Base-by-base conservation (phyloP, 2,329 filamentous ascomycete species). In the Diaporthe destruens region DNA sequence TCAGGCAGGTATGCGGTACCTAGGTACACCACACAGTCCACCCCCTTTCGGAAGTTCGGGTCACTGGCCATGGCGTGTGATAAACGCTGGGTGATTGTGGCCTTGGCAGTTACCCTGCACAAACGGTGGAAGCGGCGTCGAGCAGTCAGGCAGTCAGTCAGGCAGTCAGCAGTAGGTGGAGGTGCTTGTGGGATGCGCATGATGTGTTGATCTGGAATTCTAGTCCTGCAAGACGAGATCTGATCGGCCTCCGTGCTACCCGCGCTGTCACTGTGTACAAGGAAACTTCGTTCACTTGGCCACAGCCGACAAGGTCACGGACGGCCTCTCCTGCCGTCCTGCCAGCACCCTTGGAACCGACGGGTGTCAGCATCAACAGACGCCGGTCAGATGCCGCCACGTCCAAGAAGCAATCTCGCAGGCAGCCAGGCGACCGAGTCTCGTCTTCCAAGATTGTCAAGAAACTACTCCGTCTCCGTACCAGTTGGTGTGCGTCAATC, bases 241-340 rank as follows among this genome's bases (percentile, higher is more conserved):
- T 66, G 61, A 66, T 66, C 61, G 61, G 61, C 61, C 61, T 66
- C 61, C 61, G 61, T 53, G 61, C 61, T 53, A 53, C 61, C 29
- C 25, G 14, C 16, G 44, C 44, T 23, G 47, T 47, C 18, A 66
- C 44, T 66, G 47, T 66, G 44, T 66, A 53, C 61, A 66, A 44
- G 56, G 39, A 39, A 20, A 29, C 57, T 29, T 29, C 57, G 9
- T 32, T 32, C 23, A 44, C 18, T 18, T 25, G 61, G 32, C 16
- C 44, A 36, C 61, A 25, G 61, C 12, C 7, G 14, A 66, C 12
- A 25, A 66, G 61, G 61, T 34, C 32, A 39, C 61, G 16, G 44
- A 39, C 44, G 14, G 47, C 42, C 47, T 53, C 44, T 39, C 47
- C 32, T 39, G 44, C 61, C 44, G 29, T 51, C 16, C 61, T 66